Conservation (phyloP, 2,329 filamentous ascomycete species). For the Myrmaecium sp. region DNA sequence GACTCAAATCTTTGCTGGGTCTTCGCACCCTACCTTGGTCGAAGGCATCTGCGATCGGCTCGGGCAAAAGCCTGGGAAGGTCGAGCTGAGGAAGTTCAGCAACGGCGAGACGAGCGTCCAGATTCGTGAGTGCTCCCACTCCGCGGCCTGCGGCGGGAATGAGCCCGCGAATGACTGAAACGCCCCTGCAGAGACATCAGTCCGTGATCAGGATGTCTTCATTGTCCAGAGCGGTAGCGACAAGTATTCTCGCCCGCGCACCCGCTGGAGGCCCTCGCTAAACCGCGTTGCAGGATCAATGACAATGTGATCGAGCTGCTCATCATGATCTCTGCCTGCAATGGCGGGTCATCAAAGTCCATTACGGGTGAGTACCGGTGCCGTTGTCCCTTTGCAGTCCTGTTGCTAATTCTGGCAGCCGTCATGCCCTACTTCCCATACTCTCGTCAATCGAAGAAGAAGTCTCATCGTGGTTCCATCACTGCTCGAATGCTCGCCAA, state of each 20-base stretch:
- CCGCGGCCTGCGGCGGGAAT: constrained; percentile 1
- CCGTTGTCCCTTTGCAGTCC: constrained; percentile 4
- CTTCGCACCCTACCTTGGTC: constrained; percentile 45
- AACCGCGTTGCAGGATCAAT: constrained; percentile 48
- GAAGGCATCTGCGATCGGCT: constrained; percentile 50
- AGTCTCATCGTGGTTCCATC: constrained; percentile 88
- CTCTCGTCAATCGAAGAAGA: constrained; percentile 97
- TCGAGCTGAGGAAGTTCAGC: constrained; percentile 47
- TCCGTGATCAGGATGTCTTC: constrained; percentile 97
- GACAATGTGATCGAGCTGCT: constrained; percentile 98
- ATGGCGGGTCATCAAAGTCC: constrained; percentile 90
- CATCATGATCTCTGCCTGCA: constrained; percentile 98
- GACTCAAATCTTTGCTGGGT: constrained; percentile 51
- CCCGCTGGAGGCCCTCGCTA: constrained; percentile 7
- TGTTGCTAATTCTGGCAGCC: constrained; percentile 31
- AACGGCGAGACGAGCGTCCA: constrained; percentile 56
- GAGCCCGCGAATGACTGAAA: constrained; percentile 1
- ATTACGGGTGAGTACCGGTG: constrained; percentile 59
- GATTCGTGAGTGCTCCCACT: constrained; percentile 31
- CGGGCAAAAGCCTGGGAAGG: constrained; percentile 41
- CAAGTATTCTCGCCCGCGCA: constrained; percentile 30
- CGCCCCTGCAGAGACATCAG: constrained; percentile 34
- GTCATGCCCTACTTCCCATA: constrained; percentile 97
- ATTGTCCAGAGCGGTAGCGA: constrained; percentile 93
- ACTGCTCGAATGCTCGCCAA: constrained; percentile 96